Evolutionary conservation across 768 basidiomycete genomes (phyloP).

Genomic region (Boletus bicolor): DNA sequence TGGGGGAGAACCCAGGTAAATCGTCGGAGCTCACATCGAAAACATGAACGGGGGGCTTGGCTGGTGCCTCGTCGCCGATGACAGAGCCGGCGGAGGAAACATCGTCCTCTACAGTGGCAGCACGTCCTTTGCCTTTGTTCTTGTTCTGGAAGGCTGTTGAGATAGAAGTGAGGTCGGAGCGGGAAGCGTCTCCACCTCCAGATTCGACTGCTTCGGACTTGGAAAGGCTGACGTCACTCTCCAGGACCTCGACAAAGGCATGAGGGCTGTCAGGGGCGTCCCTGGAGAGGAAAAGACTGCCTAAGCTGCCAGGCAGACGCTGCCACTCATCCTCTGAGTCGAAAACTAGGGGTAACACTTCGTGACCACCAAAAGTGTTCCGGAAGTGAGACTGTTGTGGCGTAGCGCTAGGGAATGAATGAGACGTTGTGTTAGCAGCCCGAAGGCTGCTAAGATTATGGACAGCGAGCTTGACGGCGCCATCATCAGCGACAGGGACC

Average conservation of each 20-base stretch:
- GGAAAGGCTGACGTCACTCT: constrained; percentile 38
- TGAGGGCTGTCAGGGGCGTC: constrained; percentile 46
- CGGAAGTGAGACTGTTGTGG: constrained; percentile 41
- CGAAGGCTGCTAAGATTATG: constrained; percentile 49
- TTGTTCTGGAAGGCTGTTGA: constrained; percentile 33
- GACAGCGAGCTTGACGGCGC: constrained; percentile 57
- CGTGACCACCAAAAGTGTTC: constrained; percentile 56
- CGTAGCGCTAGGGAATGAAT: constrained; percentile 33
- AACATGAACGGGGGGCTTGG: constrained; percentile 64
- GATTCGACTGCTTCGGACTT: constrained; percentile 30
- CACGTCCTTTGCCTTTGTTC: constrained; percentile 45
- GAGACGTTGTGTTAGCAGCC: constrained; percentile 31
- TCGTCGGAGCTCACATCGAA: constrained; percentile 37
- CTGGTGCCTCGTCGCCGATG: constrained; percentile 38
- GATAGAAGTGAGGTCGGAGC: constrained; percentile 21
- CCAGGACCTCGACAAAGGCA: constrained; percentile 61
- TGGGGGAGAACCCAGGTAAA: constrained; percentile 20
- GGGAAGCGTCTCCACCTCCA: constrained; percentile 33
- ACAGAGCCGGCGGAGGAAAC: constrained; percentile 43
- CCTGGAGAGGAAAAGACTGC: constrained; percentile 38
- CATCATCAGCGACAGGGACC: constrained; percentile 16
- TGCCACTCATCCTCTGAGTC: constrained; percentile 67
- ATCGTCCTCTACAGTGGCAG: constrained; percentile 30
- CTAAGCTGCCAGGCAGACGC: constrained; percentile 41
- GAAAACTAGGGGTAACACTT: constrained; percentile 43